Conservation (phyloP, 148 eudicot genomes). For the Agrostemma githago region DNA sequence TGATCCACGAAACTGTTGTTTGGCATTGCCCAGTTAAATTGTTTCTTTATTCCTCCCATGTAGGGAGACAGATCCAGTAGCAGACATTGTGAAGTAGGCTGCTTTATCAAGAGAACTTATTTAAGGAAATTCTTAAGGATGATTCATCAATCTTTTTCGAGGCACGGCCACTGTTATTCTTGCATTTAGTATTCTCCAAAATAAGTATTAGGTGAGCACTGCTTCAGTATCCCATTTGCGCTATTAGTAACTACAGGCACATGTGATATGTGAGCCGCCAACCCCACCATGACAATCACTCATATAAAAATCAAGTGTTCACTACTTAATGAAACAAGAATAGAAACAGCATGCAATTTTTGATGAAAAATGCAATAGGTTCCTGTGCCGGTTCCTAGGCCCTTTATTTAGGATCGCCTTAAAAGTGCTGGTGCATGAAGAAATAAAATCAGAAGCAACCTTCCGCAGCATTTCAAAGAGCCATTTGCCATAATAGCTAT, state of each 20-base stretch:
- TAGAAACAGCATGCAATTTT: slow-evolving; percentile 11
- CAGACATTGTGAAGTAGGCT: neutral
- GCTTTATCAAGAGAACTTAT: neutral
- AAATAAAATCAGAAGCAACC: slow-evolving; percentile 37
- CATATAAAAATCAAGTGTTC: neutral
- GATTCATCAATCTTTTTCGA: neutral
- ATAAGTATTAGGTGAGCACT: neutral
- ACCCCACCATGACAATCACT: neutral
- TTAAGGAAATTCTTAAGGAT: neutral
- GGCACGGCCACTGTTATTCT: neutral
- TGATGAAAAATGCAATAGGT: neutral
- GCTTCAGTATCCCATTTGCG: neutral
- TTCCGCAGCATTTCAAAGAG: slow-evolving; percentile 95
- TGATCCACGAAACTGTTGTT: neutral
- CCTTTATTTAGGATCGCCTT: neutral
- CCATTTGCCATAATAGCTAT: slow-evolving; percentile 99
- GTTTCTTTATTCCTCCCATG: neutral
- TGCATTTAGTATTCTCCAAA: neutral
- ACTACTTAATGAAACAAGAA: neutral
- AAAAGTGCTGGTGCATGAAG: neutral
- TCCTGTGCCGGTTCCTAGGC: neutral
- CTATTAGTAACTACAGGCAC: neutral
- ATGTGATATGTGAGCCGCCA: slow-evolving; percentile 2
- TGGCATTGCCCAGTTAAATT: neutral
- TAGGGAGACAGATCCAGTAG: neutral